A percentile compares a stretch with the other conserved stretches of the same genome.
Conservation (phyloP, 495 filamentous ascomycete species). For the Aspergillus taichungensis region DNA sequence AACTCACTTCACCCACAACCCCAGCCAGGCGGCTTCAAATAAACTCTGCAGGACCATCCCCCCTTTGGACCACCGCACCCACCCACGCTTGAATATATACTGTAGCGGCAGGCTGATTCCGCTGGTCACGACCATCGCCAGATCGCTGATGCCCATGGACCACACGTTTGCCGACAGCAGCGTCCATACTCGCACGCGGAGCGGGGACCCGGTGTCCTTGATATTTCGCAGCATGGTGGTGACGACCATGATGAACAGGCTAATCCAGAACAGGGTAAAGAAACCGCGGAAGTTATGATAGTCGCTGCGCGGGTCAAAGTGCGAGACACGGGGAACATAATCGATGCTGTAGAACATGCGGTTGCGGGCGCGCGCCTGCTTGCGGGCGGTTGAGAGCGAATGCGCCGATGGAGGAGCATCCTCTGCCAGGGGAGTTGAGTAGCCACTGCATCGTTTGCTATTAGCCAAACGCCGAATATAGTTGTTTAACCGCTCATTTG, state of each 20-base stretch:
- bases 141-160: slow-evolving; percentile 76
- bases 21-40: slow-evolving; percentile 71
- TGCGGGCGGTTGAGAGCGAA: slow-evolving; percentile 74
- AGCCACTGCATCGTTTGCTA: slow-evolving; percentile 49
- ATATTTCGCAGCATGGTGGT: slow-evolving; percentile 85
- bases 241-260: slow-evolving; percentile 90
- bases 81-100: slow-evolving; percentile 47
- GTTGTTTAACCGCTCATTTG: background rate
- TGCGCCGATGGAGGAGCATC: slow-evolving; percentile 87
- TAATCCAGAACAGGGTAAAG: slow-evolving; percentile 97
- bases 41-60: slow-evolving; percentile 77
- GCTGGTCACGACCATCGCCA: slow-evolving; percentile 73
- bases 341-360: slow-evolving; percentile 94
- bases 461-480: no score
- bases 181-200: slow-evolving; percentile 77
- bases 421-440: slow-evolving; percentile 77
- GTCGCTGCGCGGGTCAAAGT: slow-evolving; percentile 89
- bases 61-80: slow-evolving; percentile 61
- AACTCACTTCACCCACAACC: slow-evolving; percentile 68
- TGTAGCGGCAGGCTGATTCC: slow-evolving; percentile 67
- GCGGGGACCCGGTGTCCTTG: slow-evolving; percentile 83
- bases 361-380: slow-evolving; percentile 74
- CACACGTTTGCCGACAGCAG: slow-evolving; percentile 80
- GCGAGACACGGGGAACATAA: slow-evolving; percentile 85
- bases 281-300: slow-evolving; percentile 94